Percentiles rank a stretch among this genome's conserved stretches.
Conservation (phyloP, 805 yeast genomes). For the Ogataea degrootiae region DNA sequence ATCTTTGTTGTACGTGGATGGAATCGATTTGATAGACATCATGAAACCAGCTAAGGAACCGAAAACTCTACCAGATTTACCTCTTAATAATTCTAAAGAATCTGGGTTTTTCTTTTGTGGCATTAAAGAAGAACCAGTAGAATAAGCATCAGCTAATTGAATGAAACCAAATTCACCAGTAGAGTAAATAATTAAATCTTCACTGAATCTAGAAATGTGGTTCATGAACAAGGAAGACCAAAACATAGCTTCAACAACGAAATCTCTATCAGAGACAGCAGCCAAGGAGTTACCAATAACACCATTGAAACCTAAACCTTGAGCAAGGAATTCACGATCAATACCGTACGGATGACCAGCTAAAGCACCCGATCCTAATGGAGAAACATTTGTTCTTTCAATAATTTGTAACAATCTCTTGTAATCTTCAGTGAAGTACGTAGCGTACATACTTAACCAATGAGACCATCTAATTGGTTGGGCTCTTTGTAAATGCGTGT, state of each 20-base stretch:
- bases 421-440: constrained; percentile 88
- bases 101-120: constrained; percentile 99
- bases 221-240: constrained; percentile 95
- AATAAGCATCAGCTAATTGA: constrained; percentile 92
- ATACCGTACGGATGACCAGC: constrained; percentile 99
- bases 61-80: constrained; percentile 95
- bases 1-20: constrained; percentile 96
- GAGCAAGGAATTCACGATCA: constrained; percentile 85
- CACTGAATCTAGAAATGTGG: constrained; percentile 91
- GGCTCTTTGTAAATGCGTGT: constrained; percentile 96
- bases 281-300: constrained; percentile 93
- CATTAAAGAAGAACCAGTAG: constrained; percentile 97
- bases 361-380: constrained; percentile 95
- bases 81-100: constrained; percentile 89
- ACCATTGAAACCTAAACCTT: constrained; percentile 71
- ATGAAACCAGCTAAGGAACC: constrained; percentile 93
- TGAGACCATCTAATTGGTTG: constrained; percentile 99
- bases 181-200: constrained; percentile 92
- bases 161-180: constrained; percentile 97
- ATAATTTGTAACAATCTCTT: constrained; percentile 77
- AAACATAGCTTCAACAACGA: constrained; percentile 90
- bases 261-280: constrained; percentile 98
- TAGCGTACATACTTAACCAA: constrained; percentile 92
- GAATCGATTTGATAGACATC: constrained; percentile 95
- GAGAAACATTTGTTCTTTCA: constrained; percentile 79